Base-by-base conservation (phyloP, 805 yeast genomes). In the Candida loeiensis region DNA sequence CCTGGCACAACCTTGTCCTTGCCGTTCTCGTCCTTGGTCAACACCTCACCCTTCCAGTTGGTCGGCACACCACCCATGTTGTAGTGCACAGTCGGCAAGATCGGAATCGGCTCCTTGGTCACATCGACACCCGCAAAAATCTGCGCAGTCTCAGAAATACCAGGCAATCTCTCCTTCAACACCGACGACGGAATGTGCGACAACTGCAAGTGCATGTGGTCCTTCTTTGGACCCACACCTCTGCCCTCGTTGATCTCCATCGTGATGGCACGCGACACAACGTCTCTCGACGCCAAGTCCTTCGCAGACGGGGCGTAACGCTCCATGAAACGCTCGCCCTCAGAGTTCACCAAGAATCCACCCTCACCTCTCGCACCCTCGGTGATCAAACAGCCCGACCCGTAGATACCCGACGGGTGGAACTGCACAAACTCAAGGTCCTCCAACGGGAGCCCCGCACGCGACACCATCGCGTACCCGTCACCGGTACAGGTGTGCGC, bases 361-460 rank as follows among this genome's bases (percentile, higher is more conserved):
- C 99, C 99, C 76, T 93, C 99, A 79, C 99, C 99, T 77, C 99
- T 85, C 53, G 97, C 95, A 74, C 99, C 99, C 73, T 93, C 99
- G 42, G 99, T 93, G 66, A 93, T 93, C 74, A 91, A 74, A 76
- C 98, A 93, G 50, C 99, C 99, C 29, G 98, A 88, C 45, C 99
- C 99, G 68, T 91, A 91, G 69, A 91, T 93, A 79, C 99, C 99
- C 18, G 98, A 89, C 41, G 99, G 99, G 70, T 91, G 99, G 88
- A 91, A 91, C 73, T 91, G 99, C 47, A 91, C 90, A 62, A 91
- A 91, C 73, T 91, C 99, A 69, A 91, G 74, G 71, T 91, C 99
- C 73, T 91, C 95, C 60, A 91, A 77, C 44, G 99, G 99, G 66
- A 91, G 80, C 47, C 99, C 99, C 40, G 99, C 99, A 71, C 99